phyloP scores from a whole-genome alignment of 2,329 filamentous ascomycete genomes.

The Colletotrichum navitas region DNA sequence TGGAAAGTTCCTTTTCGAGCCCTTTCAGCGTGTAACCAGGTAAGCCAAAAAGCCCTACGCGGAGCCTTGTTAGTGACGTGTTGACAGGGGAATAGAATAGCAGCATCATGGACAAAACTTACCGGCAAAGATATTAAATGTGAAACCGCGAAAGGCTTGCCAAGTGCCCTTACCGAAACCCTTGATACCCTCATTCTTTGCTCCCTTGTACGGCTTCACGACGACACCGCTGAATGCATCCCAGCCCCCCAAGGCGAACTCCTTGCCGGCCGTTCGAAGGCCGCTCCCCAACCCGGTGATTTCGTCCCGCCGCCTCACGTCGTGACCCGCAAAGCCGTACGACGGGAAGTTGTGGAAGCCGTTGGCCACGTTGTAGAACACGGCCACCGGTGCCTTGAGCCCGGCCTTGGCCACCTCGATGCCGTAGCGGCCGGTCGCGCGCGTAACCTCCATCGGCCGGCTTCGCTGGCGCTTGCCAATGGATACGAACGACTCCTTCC shows the following conservation, averaged over 20 bases:
- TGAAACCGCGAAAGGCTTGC: conserved; percentile 59
- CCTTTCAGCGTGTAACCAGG: conserved; percentile 67
- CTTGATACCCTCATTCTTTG: conserved; percentile 70
- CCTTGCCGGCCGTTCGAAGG: conserved; percentile 74
- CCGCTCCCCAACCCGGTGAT: conserved; percentile 74
- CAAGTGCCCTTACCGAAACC: conserved; percentile 72
- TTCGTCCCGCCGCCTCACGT: conserved; percentile 72
- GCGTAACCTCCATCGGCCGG: conserved; percentile 46
- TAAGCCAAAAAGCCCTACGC: conserved; percentile 59
- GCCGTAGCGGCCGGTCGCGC: conserved; percentile 66
- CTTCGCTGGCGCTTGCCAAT: neutral
- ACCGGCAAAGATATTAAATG: conserved; percentile 58
- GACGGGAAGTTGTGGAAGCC: conserved; percentile 81
- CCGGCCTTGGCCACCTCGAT: conserved; percentile 71
- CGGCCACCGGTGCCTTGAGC: conserved; percentile 75
- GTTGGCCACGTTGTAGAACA: conserved; percentile 76
- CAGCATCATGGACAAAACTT: conserved; percentile 11
- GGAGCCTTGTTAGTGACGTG: conserved; percentile 17
- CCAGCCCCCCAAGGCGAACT: conserved; percentile 73
- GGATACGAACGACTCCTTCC: neutral
- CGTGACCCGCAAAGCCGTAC: conserved; percentile 72
- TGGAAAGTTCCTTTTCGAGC: conserved; percentile 61
- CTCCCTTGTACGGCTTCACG: conserved; percentile 73
- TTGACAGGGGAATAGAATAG: neutral
- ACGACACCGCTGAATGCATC: conserved; percentile 77